A percentile compares a stretch with the other conserved stretches of the same genome.
These are phyloP conservation scores for Ophiostoma sp. DNA, from an alignment of 2,329 filamentous ascomycete genomes.

Conservation along the genomic window DNA sequence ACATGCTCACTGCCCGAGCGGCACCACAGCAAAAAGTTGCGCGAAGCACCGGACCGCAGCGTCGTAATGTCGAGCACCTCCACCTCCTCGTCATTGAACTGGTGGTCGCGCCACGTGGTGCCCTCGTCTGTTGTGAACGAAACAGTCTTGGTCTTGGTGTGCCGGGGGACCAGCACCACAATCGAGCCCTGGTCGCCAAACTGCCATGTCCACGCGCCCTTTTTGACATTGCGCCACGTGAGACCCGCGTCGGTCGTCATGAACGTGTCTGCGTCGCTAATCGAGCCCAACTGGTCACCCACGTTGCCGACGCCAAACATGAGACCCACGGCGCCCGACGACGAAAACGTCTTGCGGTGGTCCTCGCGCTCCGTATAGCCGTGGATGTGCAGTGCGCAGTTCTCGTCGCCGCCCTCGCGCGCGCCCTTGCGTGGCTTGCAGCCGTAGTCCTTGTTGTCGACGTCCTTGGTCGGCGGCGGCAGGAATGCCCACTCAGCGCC, in stretches of 20 bases:
- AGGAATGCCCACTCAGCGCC: constrained; percentile 83
- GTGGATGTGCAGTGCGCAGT: constrained; percentile 88
- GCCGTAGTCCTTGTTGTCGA: constrained; percentile 67
- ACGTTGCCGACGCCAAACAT: constrained; percentile 94
- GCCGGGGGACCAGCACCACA: constrained; percentile 79
- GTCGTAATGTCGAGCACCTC: constrained; percentile 80
- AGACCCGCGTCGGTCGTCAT: constrained; percentile 90
- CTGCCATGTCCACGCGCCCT: constrained; percentile 89
- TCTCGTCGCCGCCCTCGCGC: constrained; percentile 56
- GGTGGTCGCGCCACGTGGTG: constrained; percentile 71
- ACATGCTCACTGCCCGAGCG: constrained; percentile 49
- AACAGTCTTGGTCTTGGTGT: constrained; percentile 63
- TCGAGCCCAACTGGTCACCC: constrained; percentile 62
- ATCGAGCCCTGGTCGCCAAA: constrained; percentile 95
- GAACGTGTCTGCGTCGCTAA: constrained; percentile 81
- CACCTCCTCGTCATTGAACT: constrained; percentile 70
- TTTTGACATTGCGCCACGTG: constrained; percentile 80
- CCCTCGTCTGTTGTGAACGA: constrained; percentile 65
- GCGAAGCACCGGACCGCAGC: constrained; percentile 81
- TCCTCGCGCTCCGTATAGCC: constrained; percentile 90
- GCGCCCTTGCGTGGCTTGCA: constrained; percentile 49
- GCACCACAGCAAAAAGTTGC: constrained; percentile 91
- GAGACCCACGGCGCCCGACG: constrained; percentile 80
- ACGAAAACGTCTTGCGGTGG: constrained; percentile 82
- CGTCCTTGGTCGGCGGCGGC: constrained; percentile 68